Evolutionary conservation across 305 asterid species (phyloP).

Genomic region (Solanum hybrid): DNA sequence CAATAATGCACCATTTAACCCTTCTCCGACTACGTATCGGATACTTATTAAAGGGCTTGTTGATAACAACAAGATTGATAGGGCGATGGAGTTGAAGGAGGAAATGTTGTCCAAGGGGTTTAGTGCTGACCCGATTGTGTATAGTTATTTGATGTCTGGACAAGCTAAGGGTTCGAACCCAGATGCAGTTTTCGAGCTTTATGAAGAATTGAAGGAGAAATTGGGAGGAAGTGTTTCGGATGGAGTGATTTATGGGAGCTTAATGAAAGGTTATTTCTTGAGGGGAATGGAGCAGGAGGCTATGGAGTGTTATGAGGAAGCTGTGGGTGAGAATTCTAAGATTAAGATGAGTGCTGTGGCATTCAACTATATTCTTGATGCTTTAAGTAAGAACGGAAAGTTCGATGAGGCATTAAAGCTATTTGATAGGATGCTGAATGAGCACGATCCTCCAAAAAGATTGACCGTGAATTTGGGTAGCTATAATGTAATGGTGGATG

Average conservation of each 20-base stretch:
- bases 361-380: constrained; percentile 62
- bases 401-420: constrained; percentile 65
- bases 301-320: constrained; percentile 58
- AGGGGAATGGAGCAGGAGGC: constrained; percentile 81
- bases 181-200: constrained; percentile 52
- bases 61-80: constrained; percentile 48
- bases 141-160: constrained; percentile 73
- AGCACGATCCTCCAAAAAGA: constrained; percentile 69
- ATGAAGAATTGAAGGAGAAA: constrained; percentile 75
- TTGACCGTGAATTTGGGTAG: constrained; percentile 80
- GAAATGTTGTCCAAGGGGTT: constrained; percentile 62
- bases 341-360: constrained; percentile 64
- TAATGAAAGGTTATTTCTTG: constrained; percentile 85
- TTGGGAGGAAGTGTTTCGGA: constrained; percentile 49
- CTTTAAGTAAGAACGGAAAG: constrained; percentile 75
- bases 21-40: constrained; percentile 67
- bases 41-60: constrained; percentile 69
- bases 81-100: constrained; percentile 51
- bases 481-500: constrained; percentile 71
- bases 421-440: constrained; percentile 68
- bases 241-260: constrained; percentile 64
- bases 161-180: constrained; percentile 47
- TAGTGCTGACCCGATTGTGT: constrained; percentile 51
- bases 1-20: constrained; percentile 62
- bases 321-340: constrained; percentile 40